Percentiles rank a stretch among this genome's conserved stretches.
Conservation (phyloP, 2,329 filamentous ascomycete genomes). For the Capronia americana region DNA sequence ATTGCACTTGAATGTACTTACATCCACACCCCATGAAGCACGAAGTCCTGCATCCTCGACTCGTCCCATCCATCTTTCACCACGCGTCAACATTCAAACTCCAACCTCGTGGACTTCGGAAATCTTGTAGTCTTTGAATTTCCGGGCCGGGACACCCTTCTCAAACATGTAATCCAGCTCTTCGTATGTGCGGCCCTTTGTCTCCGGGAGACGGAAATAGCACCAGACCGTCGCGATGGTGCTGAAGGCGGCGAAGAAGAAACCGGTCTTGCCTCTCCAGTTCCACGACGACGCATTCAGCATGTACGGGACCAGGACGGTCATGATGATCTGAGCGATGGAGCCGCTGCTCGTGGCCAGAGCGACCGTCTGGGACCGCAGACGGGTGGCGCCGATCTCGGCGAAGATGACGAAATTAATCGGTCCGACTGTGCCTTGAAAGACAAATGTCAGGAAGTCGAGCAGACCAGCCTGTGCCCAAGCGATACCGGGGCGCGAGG, state of each 20-base stretch:
- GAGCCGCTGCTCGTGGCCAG: slow-evolving; percentile 61
- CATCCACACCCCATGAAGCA: background rate
- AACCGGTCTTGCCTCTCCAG: slow-evolving; percentile 45
- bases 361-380: slow-evolving; percentile 61
- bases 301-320: slow-evolving; percentile 46
- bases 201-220: slow-evolving; percentile 40
- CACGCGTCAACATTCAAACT: background rate
- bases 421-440: slow-evolving; percentile 61
- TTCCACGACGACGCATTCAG: slow-evolving; percentile 43
- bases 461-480: slow-evolving; percentile 40
- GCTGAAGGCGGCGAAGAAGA: slow-evolving; percentile 71
- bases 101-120: slow-evolving; percentile 11
- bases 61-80: background rate
- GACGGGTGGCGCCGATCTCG: slow-evolving; percentile 59
- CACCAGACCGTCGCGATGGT: slow-evolving; percentile 50
- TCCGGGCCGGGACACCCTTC: slow-evolving; percentile 33
- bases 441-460: slow-evolving; percentile 62
- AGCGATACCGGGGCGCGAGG: slow-evolving; percentile 43
- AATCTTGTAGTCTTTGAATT: slow-evolving; percentile 34
- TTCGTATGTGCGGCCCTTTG: slow-evolving; percentile 39
- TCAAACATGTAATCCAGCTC: slow-evolving; percentile 45
- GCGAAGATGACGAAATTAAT: slow-evolving; percentile 60
- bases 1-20: background rate
- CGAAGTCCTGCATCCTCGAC: background rate
- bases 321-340: slow-evolving; percentile 56